Evolutionary conservation across 257 asterid species (phyloP).

Genomic region (Cruciata laevipes): DNA sequence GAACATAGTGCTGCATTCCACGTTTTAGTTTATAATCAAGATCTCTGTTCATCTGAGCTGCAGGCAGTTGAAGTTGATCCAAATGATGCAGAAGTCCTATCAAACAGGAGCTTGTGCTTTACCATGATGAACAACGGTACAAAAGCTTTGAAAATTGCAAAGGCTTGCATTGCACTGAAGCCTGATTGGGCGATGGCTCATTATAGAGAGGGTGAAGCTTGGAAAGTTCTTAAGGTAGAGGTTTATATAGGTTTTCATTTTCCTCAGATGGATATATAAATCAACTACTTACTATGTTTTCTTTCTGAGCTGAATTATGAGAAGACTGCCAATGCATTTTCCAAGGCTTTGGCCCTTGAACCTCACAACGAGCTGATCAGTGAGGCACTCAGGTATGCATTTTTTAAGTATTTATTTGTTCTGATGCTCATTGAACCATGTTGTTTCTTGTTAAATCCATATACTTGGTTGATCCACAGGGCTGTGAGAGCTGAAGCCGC

Average conservation of each 20-base stretch:
- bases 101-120: constrained; percentile 11
- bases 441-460: too few relatives aligned
- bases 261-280: background rate
- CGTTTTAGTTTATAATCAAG: background rate
- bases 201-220: constrained; percentile 14
- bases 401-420: background rate
- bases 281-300: background rate
- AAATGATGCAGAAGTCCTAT: constrained; percentile 2
- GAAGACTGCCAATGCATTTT: too few relatives aligned
- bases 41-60: background rate
- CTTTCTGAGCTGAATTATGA: background rate
- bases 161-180: background rate
- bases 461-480: background rate
- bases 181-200: constrained; percentile 18
- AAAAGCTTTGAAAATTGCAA: constrained; percentile 3
- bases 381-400: background rate
- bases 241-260: background rate
- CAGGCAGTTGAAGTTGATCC: constrained; percentile 10
- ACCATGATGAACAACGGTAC: background rate
- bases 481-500: background rate
- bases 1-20: background rate
- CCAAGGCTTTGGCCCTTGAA: background rate
- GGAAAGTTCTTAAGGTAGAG: constrained; percentile 10
- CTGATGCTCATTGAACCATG: background rate
- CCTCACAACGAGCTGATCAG: background rate